A percentile compares a stretch with the other conserved stretches of the same genome.
phyloP scores from a whole-genome alignment of 306 rosid genomes.

The Vachellia collinsii region DNA sequence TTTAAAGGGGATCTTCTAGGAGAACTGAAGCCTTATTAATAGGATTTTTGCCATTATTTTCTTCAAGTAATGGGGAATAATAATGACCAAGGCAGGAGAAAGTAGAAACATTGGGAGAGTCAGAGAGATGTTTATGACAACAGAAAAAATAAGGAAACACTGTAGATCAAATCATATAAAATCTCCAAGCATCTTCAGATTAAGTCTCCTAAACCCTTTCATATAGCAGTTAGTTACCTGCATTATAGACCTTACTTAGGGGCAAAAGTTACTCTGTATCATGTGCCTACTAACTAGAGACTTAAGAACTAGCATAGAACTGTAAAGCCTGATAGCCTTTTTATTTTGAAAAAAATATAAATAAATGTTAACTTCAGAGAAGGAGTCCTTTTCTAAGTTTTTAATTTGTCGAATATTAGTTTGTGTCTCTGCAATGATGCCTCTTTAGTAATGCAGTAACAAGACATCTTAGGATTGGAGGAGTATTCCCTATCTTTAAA shows the following conservation, averaged over 20 bases:
- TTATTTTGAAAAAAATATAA: not conserved
- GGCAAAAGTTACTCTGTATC: not conserved
- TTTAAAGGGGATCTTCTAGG: not conserved
- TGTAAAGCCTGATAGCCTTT: constrained; percentile 1
- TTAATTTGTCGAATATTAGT: not conserved
- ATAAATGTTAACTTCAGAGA: constrained; percentile 3
- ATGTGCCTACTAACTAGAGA: not conserved
- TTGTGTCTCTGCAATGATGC: not conserved
- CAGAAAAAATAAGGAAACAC: not conserved
- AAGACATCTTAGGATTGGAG: constrained; percentile 14
- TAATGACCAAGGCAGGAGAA: constrained; percentile 11
- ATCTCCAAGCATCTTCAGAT: not conserved
- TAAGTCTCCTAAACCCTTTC: not conserved
- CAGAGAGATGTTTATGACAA: not conserved
- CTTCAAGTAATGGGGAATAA: not conserved
- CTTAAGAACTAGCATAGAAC: constrained; percentile 9
- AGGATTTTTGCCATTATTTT: not conserved
- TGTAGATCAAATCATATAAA: not conserved
- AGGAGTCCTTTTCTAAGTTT: constrained; percentile 5
- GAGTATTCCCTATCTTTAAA: constrained; percentile 23
- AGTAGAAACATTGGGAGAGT: not conserved
- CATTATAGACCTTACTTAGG: not conserved
- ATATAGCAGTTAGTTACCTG: not conserved
- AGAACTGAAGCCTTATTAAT: not conserved
- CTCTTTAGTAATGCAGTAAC: not conserved